Base-by-base conservation (phyloP, 306 rosid species). In the Styphnolobium japonicum region DNA sequence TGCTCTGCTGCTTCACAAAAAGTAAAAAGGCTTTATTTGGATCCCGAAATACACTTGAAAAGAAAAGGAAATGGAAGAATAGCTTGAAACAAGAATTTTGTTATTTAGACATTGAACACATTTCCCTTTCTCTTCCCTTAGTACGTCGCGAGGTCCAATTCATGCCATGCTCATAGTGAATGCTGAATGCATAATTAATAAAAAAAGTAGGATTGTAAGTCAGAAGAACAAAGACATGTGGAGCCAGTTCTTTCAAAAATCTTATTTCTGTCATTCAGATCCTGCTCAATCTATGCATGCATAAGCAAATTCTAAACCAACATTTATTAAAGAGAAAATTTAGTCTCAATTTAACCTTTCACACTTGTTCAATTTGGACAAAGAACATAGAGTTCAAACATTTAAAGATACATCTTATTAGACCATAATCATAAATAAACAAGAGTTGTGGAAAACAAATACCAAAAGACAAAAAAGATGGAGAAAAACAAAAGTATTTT, bases 1-100 rank as follows among this genome's bases (percentile, higher is more conserved):
- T 5, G 37, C 43, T 66, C 18, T 2, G 22, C 31, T 37, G 58
- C 67, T 60, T 69, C 46, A 10, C 12, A 27, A 42, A 55, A 33
- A 29, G 10, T 23, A 49, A 45, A 33, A 49, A 60, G 45, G 65
- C 60, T 48, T 39, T 15, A 34, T 39, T 49, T 51, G 60, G 68
- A 81, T 31, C 51, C 9, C 15, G 25, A 10, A 75, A 73, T 7
- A 9, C 6, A 57, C n/a, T 27, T 37, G 19, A 67, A 68, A 75
- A 29, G 19, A 82, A 39, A 76, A 45, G n/a, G 57, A 51, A 77
- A 51, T 48, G 71, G 43, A 68, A 67, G 11, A 49, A 52, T 19
- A 19, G 7, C 75, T 31, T 37, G 46, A 25, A 36, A 67, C 2
- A 53, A 12, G 33, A 45, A 19, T 11, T 58, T 48, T 34, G 2